Conservation (phyloP, 164 flowering plant species). For the Chimonanthus praecox region DNA sequence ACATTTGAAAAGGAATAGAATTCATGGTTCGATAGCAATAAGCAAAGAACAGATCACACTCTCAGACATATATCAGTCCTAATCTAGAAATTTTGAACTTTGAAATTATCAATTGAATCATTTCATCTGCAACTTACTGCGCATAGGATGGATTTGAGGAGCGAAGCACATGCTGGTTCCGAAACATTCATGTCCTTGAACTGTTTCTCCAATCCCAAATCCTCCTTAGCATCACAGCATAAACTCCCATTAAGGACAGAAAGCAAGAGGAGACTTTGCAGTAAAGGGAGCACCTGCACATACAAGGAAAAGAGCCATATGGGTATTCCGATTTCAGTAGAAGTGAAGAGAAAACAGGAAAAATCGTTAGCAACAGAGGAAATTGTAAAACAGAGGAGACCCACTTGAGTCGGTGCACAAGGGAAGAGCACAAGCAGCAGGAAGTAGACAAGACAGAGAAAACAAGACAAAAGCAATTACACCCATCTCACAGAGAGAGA, state of each 20-base stretch:
- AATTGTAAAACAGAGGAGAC: conserved; percentile 18
- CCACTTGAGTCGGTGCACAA: conserved; percentile 63
- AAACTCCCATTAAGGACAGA: conserved; percentile 68
- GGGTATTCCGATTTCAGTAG: background rate
- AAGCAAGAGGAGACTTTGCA: conserved; percentile 36
- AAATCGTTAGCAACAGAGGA: background rate
- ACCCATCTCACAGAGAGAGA: conserved; percentile 6
- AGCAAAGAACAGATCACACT: background rate
- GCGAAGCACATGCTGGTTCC: conserved; percentile 59
- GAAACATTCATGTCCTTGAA: conserved; percentile 64
- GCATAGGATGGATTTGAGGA: conserved; percentile 75
- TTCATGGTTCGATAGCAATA: background rate
- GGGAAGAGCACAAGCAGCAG: conserved; percentile 40
- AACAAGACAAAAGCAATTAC: conserved; percentile 4
- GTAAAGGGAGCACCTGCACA: conserved; percentile 52
- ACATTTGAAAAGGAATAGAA: background rate
- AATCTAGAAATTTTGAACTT: background rate
- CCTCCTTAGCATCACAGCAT: conserved; percentile 60
- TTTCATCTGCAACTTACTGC: conserved; percentile 35
- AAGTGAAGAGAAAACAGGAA: background rate
- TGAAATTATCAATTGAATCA: too few species aligned
- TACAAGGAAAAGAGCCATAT: conserved; percentile 1
- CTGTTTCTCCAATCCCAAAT: conserved; percentile 41
- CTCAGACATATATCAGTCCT: background rate
- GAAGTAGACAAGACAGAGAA: conserved; percentile 28